Conservation (phyloP, 2,329 filamentous ascomycete genomes). For the Sclerotinia glacialis region DNA sequence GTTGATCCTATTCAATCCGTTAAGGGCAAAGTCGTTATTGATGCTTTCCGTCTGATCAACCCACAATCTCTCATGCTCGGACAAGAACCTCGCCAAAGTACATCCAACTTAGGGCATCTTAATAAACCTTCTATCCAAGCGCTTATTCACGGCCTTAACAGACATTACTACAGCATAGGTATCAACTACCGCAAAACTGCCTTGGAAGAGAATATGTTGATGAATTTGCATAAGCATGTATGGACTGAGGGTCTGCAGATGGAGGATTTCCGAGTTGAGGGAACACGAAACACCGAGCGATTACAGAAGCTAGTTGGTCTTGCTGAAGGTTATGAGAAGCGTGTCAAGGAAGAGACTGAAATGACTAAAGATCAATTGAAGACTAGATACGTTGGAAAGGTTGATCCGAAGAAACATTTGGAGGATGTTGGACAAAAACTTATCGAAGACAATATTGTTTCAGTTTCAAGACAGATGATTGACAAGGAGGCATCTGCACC, state of each 20-base stretch:
- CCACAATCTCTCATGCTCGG: slow-evolving; percentile 97
- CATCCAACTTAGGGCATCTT: slow-evolving; percentile 93
- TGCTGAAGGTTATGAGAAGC: slow-evolving; percentile 96
- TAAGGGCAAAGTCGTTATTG: slow-evolving; percentile 99
- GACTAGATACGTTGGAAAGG: slow-evolving; percentile 97
- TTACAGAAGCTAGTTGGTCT: slow-evolving; percentile 84
- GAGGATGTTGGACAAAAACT: slow-evolving; percentile 94
- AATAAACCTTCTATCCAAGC: slow-evolving; percentile 99
- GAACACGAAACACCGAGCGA: slow-evolving; percentile 79
- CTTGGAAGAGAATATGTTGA: slow-evolving; percentile 98
- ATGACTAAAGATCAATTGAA: slow-evolving; percentile 96
- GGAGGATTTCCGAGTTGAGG: slow-evolving; percentile 89
- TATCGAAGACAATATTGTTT: slow-evolving; percentile 99
- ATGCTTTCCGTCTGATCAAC: slow-evolving; percentile 97
- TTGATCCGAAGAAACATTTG: slow-evolving; percentile 98
- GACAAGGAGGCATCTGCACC: slow-evolving; percentile 97
- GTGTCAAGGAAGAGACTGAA: slow-evolving; percentile 98
- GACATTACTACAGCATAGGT: slow-evolving; percentile 98
- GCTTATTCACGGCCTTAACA: slow-evolving; percentile 94
- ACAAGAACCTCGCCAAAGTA: slow-evolving; percentile 95
- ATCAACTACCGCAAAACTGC: slow-evolving; percentile 98
- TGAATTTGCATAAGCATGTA: slow-evolving; percentile 99
- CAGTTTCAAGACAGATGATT: slow-evolving; percentile 98
- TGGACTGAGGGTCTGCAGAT: slow-evolving; percentile 98
- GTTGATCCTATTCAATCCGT: slow-evolving; percentile 99